Evolutionary conservation across 192 early-diverging fungal species (phyloP).

Genomic region (Coemansia sp.): DNA sequence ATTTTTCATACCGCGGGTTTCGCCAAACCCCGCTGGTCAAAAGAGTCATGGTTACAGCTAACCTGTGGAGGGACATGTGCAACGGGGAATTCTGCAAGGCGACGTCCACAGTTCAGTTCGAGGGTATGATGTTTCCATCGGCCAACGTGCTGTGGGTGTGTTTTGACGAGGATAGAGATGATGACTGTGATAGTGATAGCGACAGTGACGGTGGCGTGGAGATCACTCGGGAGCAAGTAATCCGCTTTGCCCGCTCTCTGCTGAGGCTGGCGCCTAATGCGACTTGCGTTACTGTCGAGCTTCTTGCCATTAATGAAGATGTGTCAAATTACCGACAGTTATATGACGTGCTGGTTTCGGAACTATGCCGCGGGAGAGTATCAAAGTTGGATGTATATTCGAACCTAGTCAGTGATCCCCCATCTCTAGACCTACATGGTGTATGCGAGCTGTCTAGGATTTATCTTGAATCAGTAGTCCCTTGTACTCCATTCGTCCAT

Average conservation of each 20-base stretch:
- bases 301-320: neutral
- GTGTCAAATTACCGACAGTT: neutral
- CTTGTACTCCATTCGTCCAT: neutral
- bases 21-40: neutral
- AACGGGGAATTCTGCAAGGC: neutral
- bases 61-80: neutral
- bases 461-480: neutral
- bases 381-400: neutral
- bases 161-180: too few species aligned
- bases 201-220: neutral
- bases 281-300: neutral
- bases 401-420: neutral
- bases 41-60: neutral
- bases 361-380: neutral
- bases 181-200: neutral
- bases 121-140: neutral
- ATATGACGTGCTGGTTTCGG: neutral
- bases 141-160: neutral
- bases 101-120: neutral
- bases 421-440: neutral
- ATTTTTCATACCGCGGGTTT: neutral
- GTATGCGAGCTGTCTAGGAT: neutral
- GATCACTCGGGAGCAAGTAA: neutral
- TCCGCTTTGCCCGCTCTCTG: neutral
- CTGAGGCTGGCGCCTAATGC: neutral